phyloP scores from a whole-genome alignment of 352 stramenopile species.

The Pythium phragmitis region DNA sequence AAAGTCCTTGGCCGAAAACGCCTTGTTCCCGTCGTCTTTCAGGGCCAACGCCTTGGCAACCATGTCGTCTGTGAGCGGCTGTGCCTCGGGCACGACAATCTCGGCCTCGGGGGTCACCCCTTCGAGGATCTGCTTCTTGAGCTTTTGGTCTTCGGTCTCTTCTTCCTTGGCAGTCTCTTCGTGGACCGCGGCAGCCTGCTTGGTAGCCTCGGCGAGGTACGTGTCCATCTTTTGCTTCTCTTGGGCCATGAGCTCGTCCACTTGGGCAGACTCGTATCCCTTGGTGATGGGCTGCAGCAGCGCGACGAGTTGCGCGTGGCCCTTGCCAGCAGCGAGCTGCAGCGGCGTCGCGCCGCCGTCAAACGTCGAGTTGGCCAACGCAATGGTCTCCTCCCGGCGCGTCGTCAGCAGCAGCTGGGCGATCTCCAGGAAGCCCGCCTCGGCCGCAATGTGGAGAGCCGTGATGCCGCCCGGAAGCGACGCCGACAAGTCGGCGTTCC shows the following conservation, averaged over 20 bases:
- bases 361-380: slow-evolving; percentile 55
- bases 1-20: slow-evolving; percentile 69
- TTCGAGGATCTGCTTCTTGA: slow-evolving; percentile 31
- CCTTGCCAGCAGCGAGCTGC: slow-evolving; percentile 74
- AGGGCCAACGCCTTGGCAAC: slow-evolving; percentile 42
- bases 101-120: slow-evolving; percentile 45
- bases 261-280: slow-evolving; percentile 52
- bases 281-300: slow-evolving; percentile 62
- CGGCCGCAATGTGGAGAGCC: slow-evolving; percentile 71
- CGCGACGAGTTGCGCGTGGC: slow-evolving; percentile 59
- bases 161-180: slow-evolving; percentile 26
- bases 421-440: slow-evolving; percentile 66
- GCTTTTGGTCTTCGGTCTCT: slow-evolving; percentile 45
- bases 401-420: slow-evolving; percentile 53
- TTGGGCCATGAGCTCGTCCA: slow-evolving; percentile 54
- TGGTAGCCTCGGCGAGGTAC: slow-evolving; percentile 51
- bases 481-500: slow-evolving; percentile 46
- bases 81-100: slow-evolving; percentile 42
- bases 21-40: slow-evolving; percentile 72
- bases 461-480: slow-evolving; percentile 66
- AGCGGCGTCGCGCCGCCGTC: slow-evolving; percentile 64
- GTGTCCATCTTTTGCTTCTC: slow-evolving; percentile 66
- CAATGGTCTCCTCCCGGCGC: slow-evolving; percentile 44
- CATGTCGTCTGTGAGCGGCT: slow-evolving; percentile 40
- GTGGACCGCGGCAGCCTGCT: slow-evolving; percentile 34